Conservation (phyloP, 2,329 filamentous ascomycete species). For the Fonsecaea pedrosoi region DNA sequence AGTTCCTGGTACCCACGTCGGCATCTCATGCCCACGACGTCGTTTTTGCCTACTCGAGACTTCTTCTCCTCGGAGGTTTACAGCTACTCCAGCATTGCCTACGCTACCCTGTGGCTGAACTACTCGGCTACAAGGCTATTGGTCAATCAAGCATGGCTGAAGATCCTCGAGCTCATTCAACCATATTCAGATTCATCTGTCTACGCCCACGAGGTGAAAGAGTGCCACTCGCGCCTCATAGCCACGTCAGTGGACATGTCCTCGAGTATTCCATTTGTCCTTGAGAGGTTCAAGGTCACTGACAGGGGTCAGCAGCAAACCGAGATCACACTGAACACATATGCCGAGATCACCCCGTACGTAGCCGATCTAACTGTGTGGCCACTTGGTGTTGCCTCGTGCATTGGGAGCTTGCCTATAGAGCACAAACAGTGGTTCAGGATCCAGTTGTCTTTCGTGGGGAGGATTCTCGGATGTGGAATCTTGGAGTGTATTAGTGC, state of each 20-base stretch:
- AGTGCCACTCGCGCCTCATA: slow-evolving; percentile 12
- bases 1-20: slow-evolving; percentile 19
- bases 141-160: slow-evolving; percentile 39
- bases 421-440: slow-evolving; percentile 16
- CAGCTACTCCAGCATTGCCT: slow-evolving; percentile 36
- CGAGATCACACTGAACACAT: background rate
- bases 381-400: slow-evolving; percentile 25
- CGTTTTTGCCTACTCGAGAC: slow-evolving; percentile 24
- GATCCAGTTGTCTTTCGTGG: slow-evolving; percentile 8
- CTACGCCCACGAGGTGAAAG: slow-evolving; percentile 21
- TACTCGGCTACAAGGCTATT: slow-evolving; percentile 42
- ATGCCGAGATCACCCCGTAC: slow-evolving; percentile 23
- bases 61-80: slow-evolving; percentile 41
- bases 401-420: slow-evolving; percentile 11
- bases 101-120: slow-evolving; percentile 41
- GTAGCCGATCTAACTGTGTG: slow-evolving; percentile 16
- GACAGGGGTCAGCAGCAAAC: background rate
- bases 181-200: slow-evolving; percentile 33
- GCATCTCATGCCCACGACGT: slow-evolving; percentile 27
- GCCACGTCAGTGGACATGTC: slow-evolving; percentile 20
- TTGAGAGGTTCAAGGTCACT: slow-evolving; percentile 14
- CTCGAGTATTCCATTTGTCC: slow-evolving; percentile 24
- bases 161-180: slow-evolving; percentile 33
- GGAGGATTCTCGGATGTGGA: slow-evolving; percentile 15
- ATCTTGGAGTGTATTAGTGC: slow-evolving; percentile 1